Evolutionary conservation across 495 filamentous ascomycete species (phyloP).

Genomic region (Penicillium turbatum): DNA sequence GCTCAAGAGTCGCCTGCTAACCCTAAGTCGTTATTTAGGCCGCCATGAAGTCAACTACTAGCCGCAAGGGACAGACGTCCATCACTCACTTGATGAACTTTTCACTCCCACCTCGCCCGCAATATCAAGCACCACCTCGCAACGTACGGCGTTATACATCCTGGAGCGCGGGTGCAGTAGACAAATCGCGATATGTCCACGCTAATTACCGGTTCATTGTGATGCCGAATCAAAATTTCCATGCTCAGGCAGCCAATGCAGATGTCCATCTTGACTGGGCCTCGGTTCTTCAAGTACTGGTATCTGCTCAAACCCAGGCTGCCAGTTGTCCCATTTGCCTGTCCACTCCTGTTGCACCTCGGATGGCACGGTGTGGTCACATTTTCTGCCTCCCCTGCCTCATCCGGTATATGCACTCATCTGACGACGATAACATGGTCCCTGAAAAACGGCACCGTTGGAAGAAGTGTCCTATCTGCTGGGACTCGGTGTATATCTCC

Average conservation of each 20-base stretch:
- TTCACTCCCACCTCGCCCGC: slow-evolving; percentile 70
- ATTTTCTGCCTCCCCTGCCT: slow-evolving; percentile 95
- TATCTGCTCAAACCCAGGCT: slow-evolving; percentile 80
- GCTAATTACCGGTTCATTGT: slow-evolving; percentile 98
- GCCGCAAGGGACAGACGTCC: slow-evolving; percentile 87
- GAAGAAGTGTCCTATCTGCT: slow-evolving; percentile 97
- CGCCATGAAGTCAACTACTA: slow-evolving; percentile 77
- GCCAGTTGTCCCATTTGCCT: slow-evolving; percentile 92
- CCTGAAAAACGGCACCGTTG: slow-evolving; percentile 72
- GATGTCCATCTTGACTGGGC: slow-evolving; percentile 91
- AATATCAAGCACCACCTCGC: slow-evolving; percentile 56
- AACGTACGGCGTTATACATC: slow-evolving; percentile 62
- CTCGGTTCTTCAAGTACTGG: slow-evolving; percentile 84
- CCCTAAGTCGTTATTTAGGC: slow-evolving; percentile 39
- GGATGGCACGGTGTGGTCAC: slow-evolving; percentile 97
- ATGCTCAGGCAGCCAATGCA: slow-evolving; percentile 74
- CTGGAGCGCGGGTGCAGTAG: slow-evolving; percentile 79
- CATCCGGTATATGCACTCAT: slow-evolving; percentile 91
- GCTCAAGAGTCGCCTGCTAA: slow-evolving; percentile 19
- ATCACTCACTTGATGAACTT: slow-evolving; percentile 97
- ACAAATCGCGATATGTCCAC: slow-evolving; percentile 94
- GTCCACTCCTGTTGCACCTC: slow-evolving; percentile 82
- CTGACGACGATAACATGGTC: slow-evolving; percentile 57
- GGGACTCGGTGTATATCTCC: slow-evolving; percentile 78
- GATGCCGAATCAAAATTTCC: slow-evolving; percentile 73